phyloP scores from a whole-genome alignment of 495 filamentous ascomycete species.

The Penicillium mononematosum region DNA sequence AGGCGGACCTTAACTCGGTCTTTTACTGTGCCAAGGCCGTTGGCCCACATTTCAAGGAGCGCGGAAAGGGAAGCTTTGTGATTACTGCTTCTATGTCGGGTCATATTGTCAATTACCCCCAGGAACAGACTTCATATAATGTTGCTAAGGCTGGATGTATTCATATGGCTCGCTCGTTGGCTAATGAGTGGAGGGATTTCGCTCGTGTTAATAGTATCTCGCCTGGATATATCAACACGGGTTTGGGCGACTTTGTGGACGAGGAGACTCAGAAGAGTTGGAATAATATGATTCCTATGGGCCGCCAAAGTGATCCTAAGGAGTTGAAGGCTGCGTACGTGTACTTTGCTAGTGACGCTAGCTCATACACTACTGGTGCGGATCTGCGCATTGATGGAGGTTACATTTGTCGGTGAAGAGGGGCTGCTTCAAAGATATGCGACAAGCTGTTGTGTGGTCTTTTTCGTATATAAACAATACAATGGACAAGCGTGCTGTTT shows the following conservation, averaged over 20 bases:
- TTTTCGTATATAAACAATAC: not conserved
- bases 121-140: constrained; percentile 70
- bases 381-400: constrained; percentile 55
- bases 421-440: constrained; percentile 46
- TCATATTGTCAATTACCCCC: constrained; percentile 65
- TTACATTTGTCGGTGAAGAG: constrained; percentile 18
- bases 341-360: constrained; percentile 65
- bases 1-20: constrained; percentile 53
- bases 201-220: constrained; percentile 63
- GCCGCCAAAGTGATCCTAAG: constrained; percentile 62
- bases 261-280: constrained; percentile 62
- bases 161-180: constrained; percentile 50
- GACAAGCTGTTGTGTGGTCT: not conserved
- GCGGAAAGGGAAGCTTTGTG: constrained; percentile 52
- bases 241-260: constrained; percentile 62
- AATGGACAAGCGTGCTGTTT: not conserved
- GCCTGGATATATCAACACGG: constrained; percentile 68
- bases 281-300: constrained; percentile 64
- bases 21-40: constrained; percentile 60
- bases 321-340: constrained; percentile 69
- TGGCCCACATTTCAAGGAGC: constrained; percentile 53
- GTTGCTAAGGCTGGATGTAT: constrained; percentile 59
- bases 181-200: constrained; percentile 67
- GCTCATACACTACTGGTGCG: constrained; percentile 76
- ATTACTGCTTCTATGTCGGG: constrained; percentile 61